Percentiles rank a stretch among this genome's conserved stretches.
These are phyloP conservation scores for Saururus chinensis DNA, from an alignment of 164 flowering plant species.

Conservation along the genomic window DNA sequence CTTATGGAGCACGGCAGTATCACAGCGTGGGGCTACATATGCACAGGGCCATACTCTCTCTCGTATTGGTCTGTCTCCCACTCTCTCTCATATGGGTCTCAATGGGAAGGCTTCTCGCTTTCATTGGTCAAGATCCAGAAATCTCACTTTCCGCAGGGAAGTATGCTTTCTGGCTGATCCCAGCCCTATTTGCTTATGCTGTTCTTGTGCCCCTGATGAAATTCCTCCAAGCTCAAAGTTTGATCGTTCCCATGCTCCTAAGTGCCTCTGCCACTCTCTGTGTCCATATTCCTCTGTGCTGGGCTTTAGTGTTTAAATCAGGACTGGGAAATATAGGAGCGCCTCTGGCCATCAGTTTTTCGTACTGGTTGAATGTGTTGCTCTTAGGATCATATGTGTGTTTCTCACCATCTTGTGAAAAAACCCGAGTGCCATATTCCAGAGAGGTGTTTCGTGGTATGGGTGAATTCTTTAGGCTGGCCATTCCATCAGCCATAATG, in stretches of 20 bases:
- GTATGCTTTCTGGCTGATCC: slow-evolving; percentile 31
- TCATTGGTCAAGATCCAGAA: slow-evolving; percentile 44
- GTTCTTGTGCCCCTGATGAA: slow-evolving; percentile 29
- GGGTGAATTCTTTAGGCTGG: slow-evolving; percentile 47
- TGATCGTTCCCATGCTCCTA: slow-evolving; percentile 35
- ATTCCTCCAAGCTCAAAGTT: slow-evolving; percentile 40
- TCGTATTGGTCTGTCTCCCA: slow-evolving; percentile 33
- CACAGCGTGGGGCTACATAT: slow-evolving; percentile 32
- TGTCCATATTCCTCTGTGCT: slow-evolving; percentile 40
- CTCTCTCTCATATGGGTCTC: slow-evolving; percentile 34
- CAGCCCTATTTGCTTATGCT: slow-evolving; percentile 43
- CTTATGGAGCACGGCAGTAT: slow-evolving; percentile 54
- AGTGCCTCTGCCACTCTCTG: slow-evolving; percentile 22
- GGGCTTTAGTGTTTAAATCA: slow-evolving; percentile 38
- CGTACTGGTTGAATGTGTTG: slow-evolving; percentile 41
- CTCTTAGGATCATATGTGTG: slow-evolving; percentile 27
- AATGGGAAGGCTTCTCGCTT: slow-evolving; percentile 33
- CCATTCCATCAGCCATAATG: slow-evolving; percentile 85
- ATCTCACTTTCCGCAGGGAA: slow-evolving; percentile 44
- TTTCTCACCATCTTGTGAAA: slow-evolving; percentile 37
- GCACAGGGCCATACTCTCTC: slow-evolving; percentile 31
- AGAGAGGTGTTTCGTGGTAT: slow-evolving; percentile 50
- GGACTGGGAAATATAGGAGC: slow-evolving; percentile 35
- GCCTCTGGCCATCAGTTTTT: slow-evolving; percentile 29
- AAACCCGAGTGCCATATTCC: slow-evolving; percentile 53